phyloP scores from a whole-genome alignment of 257 asterid genomes.

The Penstemon davidsonii region DNA sequence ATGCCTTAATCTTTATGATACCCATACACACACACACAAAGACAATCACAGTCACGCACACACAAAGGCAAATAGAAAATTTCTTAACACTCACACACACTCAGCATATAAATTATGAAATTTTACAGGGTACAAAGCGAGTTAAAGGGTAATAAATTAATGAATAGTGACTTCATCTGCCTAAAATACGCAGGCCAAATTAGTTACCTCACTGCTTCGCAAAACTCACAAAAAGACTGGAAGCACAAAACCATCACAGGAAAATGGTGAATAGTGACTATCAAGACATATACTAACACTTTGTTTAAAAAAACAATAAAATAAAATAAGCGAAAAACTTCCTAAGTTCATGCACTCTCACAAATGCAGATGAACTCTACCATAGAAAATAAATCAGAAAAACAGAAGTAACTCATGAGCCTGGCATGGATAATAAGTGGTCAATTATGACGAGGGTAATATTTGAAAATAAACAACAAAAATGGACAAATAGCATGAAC shows the following conservation, averaged over 20 bases:
- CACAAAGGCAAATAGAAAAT: neutral
- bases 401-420: neutral
- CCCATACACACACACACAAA: neutral
- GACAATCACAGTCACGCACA: neutral
- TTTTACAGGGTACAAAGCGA: neutral
- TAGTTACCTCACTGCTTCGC: neutral
- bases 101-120: neutral
- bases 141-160: conserved; percentile 5
- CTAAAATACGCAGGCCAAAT: neutral
- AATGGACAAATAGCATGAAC: neutral
- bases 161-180: neutral
- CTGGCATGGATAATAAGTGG: neutral
- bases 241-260: conserved; percentile 8
- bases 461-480: neutral
- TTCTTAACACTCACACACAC: neutral
- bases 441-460: neutral
- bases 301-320: neutral
- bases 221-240: neutral
- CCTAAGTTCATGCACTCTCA: conserved; percentile 5
- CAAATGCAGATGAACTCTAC: neutral
- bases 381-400: neutral
- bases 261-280: neutral
- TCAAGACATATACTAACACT: conserved; percentile 5
- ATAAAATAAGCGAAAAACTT: neutral
- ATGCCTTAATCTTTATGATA: neutral